A percentile compares a stretch with the other conserved stretches of the same genome.
These are phyloP conservation scores for Nissolia schottii DNA, from an alignment of 306 rosid species.

Conservation along the genomic window DNA sequence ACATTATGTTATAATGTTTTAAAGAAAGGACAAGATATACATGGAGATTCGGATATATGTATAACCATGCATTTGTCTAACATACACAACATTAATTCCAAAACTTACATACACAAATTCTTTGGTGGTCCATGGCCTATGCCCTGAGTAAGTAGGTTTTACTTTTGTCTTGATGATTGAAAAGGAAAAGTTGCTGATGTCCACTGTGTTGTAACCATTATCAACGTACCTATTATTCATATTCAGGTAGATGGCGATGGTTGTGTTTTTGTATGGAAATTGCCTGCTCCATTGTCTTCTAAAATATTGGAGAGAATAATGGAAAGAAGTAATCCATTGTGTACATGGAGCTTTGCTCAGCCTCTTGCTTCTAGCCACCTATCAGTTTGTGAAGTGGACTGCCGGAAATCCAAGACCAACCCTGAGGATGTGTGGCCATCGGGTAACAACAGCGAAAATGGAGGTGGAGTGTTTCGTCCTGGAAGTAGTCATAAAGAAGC, in stretches of 20 bases:
- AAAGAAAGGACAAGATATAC: neutral
- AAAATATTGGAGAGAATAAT: slow-evolving; percentile 49
- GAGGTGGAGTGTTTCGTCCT: slow-evolving; percentile 20
- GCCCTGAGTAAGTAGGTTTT: neutral
- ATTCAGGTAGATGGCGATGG: slow-evolving; percentile 72
- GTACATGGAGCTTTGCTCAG: slow-evolving; percentile 42
- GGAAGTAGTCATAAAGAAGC: slow-evolving; percentile 32
- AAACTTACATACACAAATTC: neutral
- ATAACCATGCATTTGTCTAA: neutral
- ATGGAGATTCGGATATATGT: neutral
- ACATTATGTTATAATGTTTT: neutral
- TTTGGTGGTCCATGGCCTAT: neutral
- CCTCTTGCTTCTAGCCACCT: slow-evolving; percentile 28
- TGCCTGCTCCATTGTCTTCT: slow-evolving; percentile 59
- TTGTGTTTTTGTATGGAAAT: slow-evolving; percentile 70
- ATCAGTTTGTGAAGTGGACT: slow-evolving; percentile 31
- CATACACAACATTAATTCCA: neutral
- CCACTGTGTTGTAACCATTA: neutral
- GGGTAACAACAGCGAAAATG: slow-evolving; percentile 24
- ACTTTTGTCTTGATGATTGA: slow-evolving; percentile 8
- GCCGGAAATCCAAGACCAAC: slow-evolving; percentile 25
- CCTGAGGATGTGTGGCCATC: slow-evolving; percentile 14
- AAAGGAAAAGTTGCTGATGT: slow-evolving; percentile 3
- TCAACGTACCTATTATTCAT: slow-evolving; percentile 9
- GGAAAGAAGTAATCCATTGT: slow-evolving; percentile 35